Conservation (phyloP, 768 basidiomycete genomes). For the Dentipellis fragilis region DNA sequence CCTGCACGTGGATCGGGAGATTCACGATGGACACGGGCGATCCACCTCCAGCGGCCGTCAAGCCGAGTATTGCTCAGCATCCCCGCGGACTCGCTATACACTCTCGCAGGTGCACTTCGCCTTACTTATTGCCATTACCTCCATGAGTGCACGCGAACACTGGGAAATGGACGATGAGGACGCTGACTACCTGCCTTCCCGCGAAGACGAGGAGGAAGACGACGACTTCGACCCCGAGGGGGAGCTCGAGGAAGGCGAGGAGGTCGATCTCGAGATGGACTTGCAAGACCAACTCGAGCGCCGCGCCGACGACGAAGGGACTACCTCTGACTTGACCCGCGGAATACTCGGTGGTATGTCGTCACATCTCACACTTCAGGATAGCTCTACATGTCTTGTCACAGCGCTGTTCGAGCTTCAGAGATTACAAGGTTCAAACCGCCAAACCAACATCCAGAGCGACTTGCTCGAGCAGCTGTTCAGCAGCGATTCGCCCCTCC, state of each 20-base stretch:
- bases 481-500: not conserved
- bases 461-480: constrained; percentile 1
- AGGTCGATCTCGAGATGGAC: not conserved
- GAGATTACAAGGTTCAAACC: constrained; percentile 4
- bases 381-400: not conserved
- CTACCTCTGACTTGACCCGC: not conserved
- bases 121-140: too few relatives aligned
- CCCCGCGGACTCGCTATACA: not conserved
- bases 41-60: not conserved
- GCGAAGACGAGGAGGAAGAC: constrained; percentile 14
- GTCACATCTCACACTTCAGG: not conserved
- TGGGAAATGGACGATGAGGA: constrained; percentile 23
- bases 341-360: not conserved
- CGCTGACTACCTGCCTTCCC: constrained; percentile 25
- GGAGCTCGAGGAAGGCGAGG: constrained; percentile 4
- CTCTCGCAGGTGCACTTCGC: too few relatives aligned
- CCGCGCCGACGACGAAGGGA: not conserved
- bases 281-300: not conserved
- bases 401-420: constrained; percentile 21
- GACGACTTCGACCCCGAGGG: constrained; percentile 16
- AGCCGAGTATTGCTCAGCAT: not conserved
- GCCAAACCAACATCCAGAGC: not conserved
- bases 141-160: not conserved
- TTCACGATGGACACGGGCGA: not conserved
- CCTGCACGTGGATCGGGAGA: not conserved